Conservation (phyloP, 129 eudicot species). For the Centrapalus pauciflorus region DNA sequence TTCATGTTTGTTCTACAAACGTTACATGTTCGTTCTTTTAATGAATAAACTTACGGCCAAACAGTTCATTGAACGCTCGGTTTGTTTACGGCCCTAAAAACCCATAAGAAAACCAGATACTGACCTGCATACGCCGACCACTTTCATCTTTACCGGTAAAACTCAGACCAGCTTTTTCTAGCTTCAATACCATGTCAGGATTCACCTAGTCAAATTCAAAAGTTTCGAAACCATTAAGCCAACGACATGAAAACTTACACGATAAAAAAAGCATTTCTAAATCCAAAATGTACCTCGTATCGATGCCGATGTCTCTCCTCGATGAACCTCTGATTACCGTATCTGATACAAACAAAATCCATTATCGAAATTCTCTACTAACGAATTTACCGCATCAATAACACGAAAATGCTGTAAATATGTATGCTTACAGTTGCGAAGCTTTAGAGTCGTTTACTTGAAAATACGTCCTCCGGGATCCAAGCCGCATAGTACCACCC, state of each 20-base stretch:
- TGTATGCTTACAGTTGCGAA: slow-evolving; percentile 52
- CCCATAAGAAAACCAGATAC: neutral
- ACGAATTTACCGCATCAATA: too few species aligned
- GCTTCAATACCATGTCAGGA: slow-evolving; percentile 68
- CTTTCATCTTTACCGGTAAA: slow-evolving; percentile 91
- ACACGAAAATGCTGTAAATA: neutral
- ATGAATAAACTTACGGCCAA: too few species aligned
- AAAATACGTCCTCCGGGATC: slow-evolving; percentile 79
- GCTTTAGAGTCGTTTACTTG: slow-evolving; percentile 52
- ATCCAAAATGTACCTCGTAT: slow-evolving; percentile 62
- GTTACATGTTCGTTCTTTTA: too few species aligned
- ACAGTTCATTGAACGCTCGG: too few species aligned
- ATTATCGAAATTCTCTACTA: neutral
- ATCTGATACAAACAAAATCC: slow-evolving; percentile 36
- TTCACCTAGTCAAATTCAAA: slow-evolving; percentile 51
- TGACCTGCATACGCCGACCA: slow-evolving; percentile 87
- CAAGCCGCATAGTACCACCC: slow-evolving; percentile 99
- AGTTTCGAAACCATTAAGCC: neutral
- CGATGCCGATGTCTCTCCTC: slow-evolving; percentile 95
- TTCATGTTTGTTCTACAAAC: too few species aligned
- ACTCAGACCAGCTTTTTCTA: slow-evolving; percentile 74
- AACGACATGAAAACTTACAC: neutral
- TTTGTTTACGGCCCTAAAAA: too few species aligned
- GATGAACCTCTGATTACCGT: slow-evolving; percentile 55
- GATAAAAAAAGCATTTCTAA: neutral